phyloP scores from a whole-genome alignment of 106 monocot genomes.

The Hemerocallis citrina region DNA sequence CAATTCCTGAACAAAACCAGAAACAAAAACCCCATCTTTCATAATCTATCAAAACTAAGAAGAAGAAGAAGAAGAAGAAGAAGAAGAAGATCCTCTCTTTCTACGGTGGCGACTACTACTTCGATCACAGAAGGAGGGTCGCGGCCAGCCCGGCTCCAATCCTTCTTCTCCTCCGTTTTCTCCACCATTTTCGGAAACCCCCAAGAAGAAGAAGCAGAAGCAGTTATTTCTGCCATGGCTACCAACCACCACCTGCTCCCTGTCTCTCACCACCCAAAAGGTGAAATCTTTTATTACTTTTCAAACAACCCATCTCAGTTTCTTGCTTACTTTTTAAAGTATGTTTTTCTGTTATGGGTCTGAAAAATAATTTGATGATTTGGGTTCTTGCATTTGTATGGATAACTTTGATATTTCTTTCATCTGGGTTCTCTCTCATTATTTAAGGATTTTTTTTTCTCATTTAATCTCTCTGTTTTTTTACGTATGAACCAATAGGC shows the following conservation, averaged over 20 bases:
- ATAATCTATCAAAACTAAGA: neutral
- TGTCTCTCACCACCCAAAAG: neutral
- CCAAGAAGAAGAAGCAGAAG: neutral
- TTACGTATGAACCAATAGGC: no score
- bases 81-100: neutral
- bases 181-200: neutral
- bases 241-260: neutral
- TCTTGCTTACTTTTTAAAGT: no score
- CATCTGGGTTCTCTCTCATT: no score
- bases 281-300: neutral
- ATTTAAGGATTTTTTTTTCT: no score
- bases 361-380: neutral
- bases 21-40: neutral
- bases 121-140: neutral
- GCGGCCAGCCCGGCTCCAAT: slow-evolving; percentile 1
- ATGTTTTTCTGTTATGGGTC: neutral
- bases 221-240: no score
- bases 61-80: neutral
- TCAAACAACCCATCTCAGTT: no score
- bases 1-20: neutral
- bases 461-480: no score
- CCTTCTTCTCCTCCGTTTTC: neutral
- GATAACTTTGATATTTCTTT: neutral
- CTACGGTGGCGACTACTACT: neutral
- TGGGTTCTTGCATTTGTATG: neutral